phyloP scores from a whole-genome alignment of 2,329 filamentous ascomycete genomes.

The Fonsecaea nubica region DNA sequence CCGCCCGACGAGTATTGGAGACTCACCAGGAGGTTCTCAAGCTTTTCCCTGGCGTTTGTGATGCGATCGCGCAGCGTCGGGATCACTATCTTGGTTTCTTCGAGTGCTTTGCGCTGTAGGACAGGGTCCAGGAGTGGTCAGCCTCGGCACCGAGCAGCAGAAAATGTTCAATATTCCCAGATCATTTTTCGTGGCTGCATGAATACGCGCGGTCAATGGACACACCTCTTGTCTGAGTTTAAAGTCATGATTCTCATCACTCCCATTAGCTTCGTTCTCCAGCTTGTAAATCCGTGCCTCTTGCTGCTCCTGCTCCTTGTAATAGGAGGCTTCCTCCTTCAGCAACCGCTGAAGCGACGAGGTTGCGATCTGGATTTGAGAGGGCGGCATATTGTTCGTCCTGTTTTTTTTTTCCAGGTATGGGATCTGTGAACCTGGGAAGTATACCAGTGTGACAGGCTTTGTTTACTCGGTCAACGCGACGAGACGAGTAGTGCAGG shows the following conservation, averaged over 20 bases:
- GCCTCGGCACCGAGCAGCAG: neutral
- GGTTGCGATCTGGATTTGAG: slow-evolving; percentile 68
- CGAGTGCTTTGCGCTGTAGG: slow-evolving; percentile 74
- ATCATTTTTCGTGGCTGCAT: neutral
- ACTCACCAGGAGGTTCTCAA: slow-evolving; percentile 77
- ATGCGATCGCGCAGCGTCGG: slow-evolving; percentile 75
- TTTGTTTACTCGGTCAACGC: neutral
- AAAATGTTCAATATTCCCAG: neutral
- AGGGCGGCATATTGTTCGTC: slow-evolving; percentile 33
- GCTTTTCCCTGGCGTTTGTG: slow-evolving; percentile 70
- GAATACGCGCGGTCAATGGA: neutral
- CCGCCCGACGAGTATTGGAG: neutral
- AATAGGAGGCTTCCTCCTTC: slow-evolving; percentile 90
- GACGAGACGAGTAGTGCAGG: neutral
- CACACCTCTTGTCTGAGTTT: slow-evolving; percentile 83
- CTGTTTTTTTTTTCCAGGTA: neutral
- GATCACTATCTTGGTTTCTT: slow-evolving; percentile 86
- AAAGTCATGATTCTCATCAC: slow-evolving; percentile 80
- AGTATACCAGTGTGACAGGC: neutral
- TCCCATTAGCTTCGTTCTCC: slow-evolving; percentile 63
- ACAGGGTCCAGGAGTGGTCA: neutral
- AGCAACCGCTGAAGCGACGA: slow-evolving; percentile 80
- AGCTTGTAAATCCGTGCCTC: slow-evolving; percentile 73
- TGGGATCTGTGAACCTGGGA: neutral
- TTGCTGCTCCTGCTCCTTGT: slow-evolving; percentile 81